Evolutionary conservation across 192 early-diverging fungal species (phyloP).

Genomic region (Rhizophagus sp.): DNA sequence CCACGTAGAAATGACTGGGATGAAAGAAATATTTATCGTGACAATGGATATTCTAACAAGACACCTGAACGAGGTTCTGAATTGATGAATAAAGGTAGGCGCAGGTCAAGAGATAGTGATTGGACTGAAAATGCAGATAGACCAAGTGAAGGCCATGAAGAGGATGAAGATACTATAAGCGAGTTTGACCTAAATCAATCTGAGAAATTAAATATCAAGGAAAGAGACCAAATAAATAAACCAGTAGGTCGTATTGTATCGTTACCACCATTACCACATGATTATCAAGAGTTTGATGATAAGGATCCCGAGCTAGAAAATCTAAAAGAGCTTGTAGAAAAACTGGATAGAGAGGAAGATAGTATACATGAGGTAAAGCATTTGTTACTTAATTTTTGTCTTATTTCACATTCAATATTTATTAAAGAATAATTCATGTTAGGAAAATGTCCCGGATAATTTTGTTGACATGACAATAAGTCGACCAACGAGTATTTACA

Average conservation of each 20-base stretch:
- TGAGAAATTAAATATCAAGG: not conserved
- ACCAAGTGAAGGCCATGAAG: not conserved
- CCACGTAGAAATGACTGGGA: constrained; percentile 18
- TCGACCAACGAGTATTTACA: constrained; percentile 1
- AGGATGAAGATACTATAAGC: not conserved
- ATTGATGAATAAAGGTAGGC: not conserved
- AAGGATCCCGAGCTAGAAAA: not conserved
- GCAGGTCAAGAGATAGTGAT: constrained; percentile 1
- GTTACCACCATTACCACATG: constrained; percentile 6
- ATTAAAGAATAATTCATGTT: not conserved
- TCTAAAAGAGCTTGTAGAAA: constrained; percentile 6
- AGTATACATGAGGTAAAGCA: constrained; percentile 4
- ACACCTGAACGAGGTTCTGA: not conserved
- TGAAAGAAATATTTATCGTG: not conserved
- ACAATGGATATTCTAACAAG: not conserved
- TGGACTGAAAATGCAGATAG: not conserved
- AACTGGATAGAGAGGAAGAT: constrained; percentile 17
- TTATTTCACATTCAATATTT: not conserved
- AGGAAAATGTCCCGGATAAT: not conserved
- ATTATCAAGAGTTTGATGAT: not conserved
- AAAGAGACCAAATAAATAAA: not conserved
- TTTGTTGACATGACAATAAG: constrained; percentile 1
- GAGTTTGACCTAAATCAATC: constrained; percentile 9
- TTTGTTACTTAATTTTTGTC: not conserved
- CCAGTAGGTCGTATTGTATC: constrained; percentile 11